phyloP scores from a whole-genome alignment of 768 basidiomycete species.

The Nidula microcarpa region DNA sequence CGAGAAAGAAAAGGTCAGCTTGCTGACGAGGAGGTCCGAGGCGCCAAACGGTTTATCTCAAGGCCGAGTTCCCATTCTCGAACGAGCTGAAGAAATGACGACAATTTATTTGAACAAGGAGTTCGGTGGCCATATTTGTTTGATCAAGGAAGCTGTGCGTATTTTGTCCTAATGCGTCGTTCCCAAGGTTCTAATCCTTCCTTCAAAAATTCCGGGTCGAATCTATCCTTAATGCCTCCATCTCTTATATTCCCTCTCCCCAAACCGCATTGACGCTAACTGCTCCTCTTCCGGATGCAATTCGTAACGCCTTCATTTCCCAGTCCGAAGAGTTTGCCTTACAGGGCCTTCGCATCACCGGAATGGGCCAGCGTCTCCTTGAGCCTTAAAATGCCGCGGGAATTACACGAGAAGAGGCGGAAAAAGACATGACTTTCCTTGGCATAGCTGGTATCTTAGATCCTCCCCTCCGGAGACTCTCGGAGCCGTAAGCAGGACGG shows the following conservation, averaged over 20 bases:
- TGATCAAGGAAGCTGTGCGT: slow-evolving; percentile 33
- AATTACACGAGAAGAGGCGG: slow-evolving; percentile 2
- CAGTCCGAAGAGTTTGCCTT: slow-evolving; percentile 34
- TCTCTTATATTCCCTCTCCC: background rate
- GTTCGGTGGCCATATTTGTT: slow-evolving; percentile 13
- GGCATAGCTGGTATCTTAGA: slow-evolving; percentile 4
- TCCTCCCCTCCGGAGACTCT: slow-evolving; percentile 3
- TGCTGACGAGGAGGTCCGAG: background rate
- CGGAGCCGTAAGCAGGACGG: slow-evolving; percentile 4
- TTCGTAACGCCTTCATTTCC: slow-evolving; percentile 19
- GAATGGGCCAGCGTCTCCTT: slow-evolving; percentile 10
- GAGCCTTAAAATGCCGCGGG: background rate
- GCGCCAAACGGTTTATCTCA: slow-evolving; percentile 25
- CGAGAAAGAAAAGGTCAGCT: slow-evolving; percentile 16
- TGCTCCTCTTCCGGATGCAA: slow-evolving; percentile 23
- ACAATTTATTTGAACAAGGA: slow-evolving; percentile 29
- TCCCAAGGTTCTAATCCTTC: background rate
- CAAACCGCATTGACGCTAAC: slow-evolving; percentile 3
- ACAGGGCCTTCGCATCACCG: slow-evolving; percentile 38
- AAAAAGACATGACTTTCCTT: slow-evolving; percentile 3
- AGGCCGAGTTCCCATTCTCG: slow-evolving; percentile 42
- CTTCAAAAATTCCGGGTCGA: slow-evolving; percentile 29
- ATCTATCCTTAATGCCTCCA: slow-evolving; percentile 37
- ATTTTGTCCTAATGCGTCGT: background rate
- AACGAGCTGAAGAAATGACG: slow-evolving; percentile 49